Percentiles rank a stretch among this genome's conserved stretches.
phyloP scores from a whole-genome alignment of 805 yeast species.

The Isabelozyma pseudorhagii region DNA sequence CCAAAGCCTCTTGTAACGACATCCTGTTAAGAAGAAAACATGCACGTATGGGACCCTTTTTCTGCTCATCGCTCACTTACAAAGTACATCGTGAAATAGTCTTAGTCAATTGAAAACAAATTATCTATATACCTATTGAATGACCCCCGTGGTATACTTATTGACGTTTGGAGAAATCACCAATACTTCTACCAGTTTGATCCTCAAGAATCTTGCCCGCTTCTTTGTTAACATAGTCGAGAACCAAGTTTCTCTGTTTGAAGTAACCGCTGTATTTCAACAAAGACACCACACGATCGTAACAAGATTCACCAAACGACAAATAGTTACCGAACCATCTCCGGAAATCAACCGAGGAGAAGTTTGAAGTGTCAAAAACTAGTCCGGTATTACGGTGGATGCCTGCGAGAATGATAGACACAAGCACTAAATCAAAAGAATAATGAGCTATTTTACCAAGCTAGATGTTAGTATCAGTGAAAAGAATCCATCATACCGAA shows the following conservation, averaged over 20 bases:
- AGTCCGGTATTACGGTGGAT: constrained; percentile 81
- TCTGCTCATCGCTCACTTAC: not conserved
- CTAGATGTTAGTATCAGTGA: constrained; percentile 21
- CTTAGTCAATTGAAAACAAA: not conserved
- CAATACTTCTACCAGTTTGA: constrained; percentile 26
- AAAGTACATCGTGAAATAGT: not conserved
- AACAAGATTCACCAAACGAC: constrained; percentile 59
- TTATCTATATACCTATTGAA: constrained; percentile 2
- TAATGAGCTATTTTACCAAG: constrained; percentile 67
- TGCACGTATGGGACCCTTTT: not conserved
- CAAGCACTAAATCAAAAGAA: constrained; percentile 71
- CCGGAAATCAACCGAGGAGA: constrained; percentile 46
- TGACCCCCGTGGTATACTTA: constrained; percentile 1
- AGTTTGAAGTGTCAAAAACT: constrained; percentile 47
- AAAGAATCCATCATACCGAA: not conserved
- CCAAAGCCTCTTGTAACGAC: not conserved
- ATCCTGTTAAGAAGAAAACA: not conserved
- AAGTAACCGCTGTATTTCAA: constrained; percentile 52
- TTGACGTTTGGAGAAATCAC: constrained; percentile 15
- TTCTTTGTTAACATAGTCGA: constrained; percentile 32
- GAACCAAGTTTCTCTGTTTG: constrained; percentile 37
- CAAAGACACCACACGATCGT: constrained; percentile 43
- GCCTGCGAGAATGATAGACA: constrained; percentile 83
- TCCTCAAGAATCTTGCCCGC: constrained; percentile 25
- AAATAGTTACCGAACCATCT: constrained; percentile 52